Percentiles rank a stretch among this genome's conserved stretches.
Conservation (phyloP, 371 early-diverging fungal genomes). For the Batrachochytrium dendrobatidis region DNA sequence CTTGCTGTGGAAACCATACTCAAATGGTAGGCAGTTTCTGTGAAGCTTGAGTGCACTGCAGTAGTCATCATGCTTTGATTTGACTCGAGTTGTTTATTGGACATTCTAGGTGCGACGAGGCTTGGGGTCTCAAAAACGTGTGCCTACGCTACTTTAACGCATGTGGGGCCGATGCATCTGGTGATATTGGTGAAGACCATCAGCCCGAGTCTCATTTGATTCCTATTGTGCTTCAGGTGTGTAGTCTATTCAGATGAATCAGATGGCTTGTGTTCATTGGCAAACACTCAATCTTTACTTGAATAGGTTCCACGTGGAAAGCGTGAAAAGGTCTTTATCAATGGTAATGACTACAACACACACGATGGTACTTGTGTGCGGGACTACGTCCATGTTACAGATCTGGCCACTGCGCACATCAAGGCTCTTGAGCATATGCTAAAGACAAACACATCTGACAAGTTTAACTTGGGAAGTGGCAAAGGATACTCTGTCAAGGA, state of each 20-base stretch:
- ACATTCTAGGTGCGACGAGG: conserved; percentile 29
- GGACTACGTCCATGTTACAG: conserved; percentile 47
- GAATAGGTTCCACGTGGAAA: conserved; percentile 38
- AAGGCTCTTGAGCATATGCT: conserved; percentile 41
- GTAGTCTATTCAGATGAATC: not conserved
- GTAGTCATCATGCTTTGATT: not conserved
- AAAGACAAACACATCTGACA: conserved; percentile 21
- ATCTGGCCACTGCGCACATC: conserved; percentile 42
- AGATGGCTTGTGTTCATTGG: too few relatives aligned
- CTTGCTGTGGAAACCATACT: conserved; percentile 40
- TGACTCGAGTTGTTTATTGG: not conserved
- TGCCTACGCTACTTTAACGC: conserved; percentile 51
- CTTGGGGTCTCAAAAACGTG: conserved; percentile 37
- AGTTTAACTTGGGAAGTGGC: conserved; percentile 45
- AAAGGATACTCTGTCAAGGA: conserved; percentile 42
- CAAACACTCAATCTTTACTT: not conserved
- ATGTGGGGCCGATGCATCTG: conserved; percentile 43
- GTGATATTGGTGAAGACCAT: conserved; percentile 50
- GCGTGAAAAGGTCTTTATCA: conserved; percentile 37
- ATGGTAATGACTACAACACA: conserved; percentile 42
- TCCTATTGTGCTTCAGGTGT: conserved; percentile 38
- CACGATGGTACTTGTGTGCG: conserved; percentile 39
- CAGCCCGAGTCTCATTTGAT: conserved; percentile 42
- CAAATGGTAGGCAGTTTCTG: conserved; percentile 25
- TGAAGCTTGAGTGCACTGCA: not conserved